Percentiles rank a stretch among this genome's conserved stretches.
These are phyloP conservation scores for Paulinella micropora DNA, from an alignment of 78 protist genomes.

Conservation along the genomic window DNA sequence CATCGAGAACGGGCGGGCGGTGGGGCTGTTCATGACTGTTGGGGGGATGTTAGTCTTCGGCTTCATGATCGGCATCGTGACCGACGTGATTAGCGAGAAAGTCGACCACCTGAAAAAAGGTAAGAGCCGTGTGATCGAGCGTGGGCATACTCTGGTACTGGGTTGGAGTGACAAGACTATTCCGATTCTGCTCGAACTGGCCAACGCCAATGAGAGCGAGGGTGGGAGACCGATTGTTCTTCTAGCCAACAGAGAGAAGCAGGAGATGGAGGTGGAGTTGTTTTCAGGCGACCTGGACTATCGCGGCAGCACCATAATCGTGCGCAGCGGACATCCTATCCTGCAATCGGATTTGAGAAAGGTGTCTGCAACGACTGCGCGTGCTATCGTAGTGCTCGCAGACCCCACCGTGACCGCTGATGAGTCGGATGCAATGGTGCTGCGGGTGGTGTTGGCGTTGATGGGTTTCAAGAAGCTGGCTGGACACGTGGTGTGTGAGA, in stretches of 20 bases:
- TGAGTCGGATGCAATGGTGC: slow-evolving; percentile 7
- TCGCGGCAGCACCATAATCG: neutral
- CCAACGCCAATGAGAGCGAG: slow-evolving; percentile 1
- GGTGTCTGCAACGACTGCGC: neutral
- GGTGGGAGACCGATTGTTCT: neutral
- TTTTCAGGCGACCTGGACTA: neutral
- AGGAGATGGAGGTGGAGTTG: slow-evolving; percentile 2
- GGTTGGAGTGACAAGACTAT: neutral
- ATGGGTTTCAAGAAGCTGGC: neutral
- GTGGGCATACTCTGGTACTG: neutral
- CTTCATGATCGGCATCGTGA: neutral
- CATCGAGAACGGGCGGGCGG: too few relatives aligned
- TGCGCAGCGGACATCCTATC: neutral
- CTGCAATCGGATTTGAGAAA: neutral
- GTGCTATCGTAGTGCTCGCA: neutral
- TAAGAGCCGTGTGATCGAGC: neutral
- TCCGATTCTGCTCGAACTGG: neutral
- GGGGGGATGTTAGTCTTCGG: neutral
- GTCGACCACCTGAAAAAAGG: slow-evolving; percentile 1
- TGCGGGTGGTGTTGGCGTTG: neutral
- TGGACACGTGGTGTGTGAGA: neutral
- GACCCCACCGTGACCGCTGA: neutral
- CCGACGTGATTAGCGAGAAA: neutral
- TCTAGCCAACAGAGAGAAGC: neutral
- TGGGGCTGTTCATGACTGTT: too few relatives aligned